phyloP scores from a whole-genome alignment of 2,329 filamentous ascomycete species.

The Beauveria sp. region DNA sequence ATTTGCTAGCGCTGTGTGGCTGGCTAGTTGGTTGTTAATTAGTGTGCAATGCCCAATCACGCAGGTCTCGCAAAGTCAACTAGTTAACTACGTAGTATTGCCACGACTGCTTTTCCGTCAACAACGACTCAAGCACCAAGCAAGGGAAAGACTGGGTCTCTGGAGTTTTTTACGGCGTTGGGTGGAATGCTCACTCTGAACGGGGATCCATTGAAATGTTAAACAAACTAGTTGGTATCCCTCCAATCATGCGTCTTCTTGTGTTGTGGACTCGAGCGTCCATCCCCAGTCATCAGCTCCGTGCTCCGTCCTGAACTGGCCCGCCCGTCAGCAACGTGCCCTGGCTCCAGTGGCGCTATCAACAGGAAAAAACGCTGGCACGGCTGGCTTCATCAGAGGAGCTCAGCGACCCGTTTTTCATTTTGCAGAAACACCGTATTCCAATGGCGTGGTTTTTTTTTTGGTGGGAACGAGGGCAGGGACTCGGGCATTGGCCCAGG shows the following conservation, averaged over 20 bases:
- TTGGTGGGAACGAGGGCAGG: background rate
- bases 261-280: background rate
- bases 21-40: background rate
- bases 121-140: background rate
- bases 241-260: background rate
- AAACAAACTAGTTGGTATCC: background rate
- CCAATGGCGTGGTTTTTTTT: background rate
- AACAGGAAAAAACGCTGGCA: background rate
- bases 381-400: background rate
- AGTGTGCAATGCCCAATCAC: background rate
- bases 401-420: constrained; percentile 5
- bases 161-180: background rate
- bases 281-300: background rate
- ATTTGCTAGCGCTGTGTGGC: background rate
- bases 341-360: background rate
- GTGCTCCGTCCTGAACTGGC: constrained; percentile 5
- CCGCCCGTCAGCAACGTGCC: background rate
- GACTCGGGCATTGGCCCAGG: background rate
- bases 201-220: background rate
- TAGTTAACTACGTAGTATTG: no score
- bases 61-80: background rate
- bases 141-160: background rate
- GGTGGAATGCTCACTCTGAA: background rate
- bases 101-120: background rate
- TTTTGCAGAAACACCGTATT: background rate